Conservation (phyloP, 345 rosid species). For the Sisymbrium irio region DNA sequence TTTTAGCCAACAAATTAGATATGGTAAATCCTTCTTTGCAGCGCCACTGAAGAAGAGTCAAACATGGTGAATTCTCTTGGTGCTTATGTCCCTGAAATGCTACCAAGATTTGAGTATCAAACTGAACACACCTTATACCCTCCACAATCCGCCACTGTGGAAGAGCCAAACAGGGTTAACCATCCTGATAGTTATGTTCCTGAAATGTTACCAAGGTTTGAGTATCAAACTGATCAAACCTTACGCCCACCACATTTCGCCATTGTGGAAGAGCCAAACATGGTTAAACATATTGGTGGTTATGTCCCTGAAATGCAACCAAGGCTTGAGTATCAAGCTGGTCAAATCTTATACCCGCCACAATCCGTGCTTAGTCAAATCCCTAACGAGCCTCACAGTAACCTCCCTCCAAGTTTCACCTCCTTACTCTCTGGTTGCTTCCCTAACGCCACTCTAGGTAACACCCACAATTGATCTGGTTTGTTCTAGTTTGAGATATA, state of each 20-base stretch:
- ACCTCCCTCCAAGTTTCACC: slow-evolving; percentile 78
- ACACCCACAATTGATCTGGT: slow-evolving; percentile 10
- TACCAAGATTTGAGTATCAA: background rate
- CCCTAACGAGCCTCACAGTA: slow-evolving; percentile 27
- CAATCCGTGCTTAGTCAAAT: slow-evolving; percentile 29
- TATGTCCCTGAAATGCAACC: slow-evolving; percentile 41
- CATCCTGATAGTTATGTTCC: slow-evolving; percentile 12
- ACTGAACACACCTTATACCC: background rate
- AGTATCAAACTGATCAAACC: slow-evolving; percentile 43
- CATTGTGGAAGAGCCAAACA: slow-evolving; percentile 33
- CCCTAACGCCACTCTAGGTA: slow-evolving; percentile 54
- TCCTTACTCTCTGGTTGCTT: slow-evolving; percentile 60
- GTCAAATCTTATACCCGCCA: slow-evolving; percentile 34
- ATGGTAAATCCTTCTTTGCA: slow-evolving; percentile 35
- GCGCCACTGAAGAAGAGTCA: slow-evolving; percentile 29
- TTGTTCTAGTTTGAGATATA: slow-evolving; percentile 11
- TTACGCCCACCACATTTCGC: slow-evolving; percentile 22
- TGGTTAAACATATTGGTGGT: slow-evolving; percentile 18
- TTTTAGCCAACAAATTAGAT: slow-evolving; percentile 6
- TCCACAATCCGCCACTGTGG: background rate
- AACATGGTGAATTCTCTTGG: background rate
- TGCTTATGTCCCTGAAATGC: background rate
- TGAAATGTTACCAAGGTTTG: slow-evolving; percentile 35
- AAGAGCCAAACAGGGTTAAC: slow-evolving; percentile 29
- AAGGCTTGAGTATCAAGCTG: slow-evolving; percentile 38